Evolutionary conservation across 345 rosid species (phyloP).

Genomic region (Aquilaria sinensis): DNA sequence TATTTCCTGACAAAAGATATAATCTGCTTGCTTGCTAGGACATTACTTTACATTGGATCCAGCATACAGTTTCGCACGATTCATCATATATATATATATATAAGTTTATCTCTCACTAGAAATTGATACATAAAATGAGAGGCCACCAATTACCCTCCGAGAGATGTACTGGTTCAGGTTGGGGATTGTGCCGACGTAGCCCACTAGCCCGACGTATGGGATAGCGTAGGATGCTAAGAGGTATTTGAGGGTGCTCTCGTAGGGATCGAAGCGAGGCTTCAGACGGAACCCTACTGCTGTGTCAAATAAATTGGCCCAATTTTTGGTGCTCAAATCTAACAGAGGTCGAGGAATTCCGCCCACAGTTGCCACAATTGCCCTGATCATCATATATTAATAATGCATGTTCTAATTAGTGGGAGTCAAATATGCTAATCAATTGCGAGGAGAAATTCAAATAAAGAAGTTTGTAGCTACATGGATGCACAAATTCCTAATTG

Average conservation of each 20-base stretch:
- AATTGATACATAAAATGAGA: background rate
- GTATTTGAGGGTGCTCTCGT: conserved; percentile 39
- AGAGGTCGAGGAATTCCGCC: conserved; percentile 60
- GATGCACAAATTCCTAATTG: no score
- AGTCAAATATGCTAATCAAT: background rate
- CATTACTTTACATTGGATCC: no score
- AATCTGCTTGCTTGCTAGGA: no score
- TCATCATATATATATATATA: background rate
- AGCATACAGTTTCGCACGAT: no score
- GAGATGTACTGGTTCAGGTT: conserved; percentile 25
- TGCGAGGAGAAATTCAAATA: no score
- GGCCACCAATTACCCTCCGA: conserved; percentile 27
- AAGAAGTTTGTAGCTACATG: no score
- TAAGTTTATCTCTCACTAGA: conserved; percentile 1
- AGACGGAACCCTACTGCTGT: conserved; percentile 40
- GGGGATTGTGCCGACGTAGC: conserved; percentile 67
- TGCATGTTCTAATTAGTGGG: background rate
- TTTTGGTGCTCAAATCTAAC: conserved; percentile 35
- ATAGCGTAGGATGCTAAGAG: conserved; percentile 47
- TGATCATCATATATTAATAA: conserved; percentile 7
- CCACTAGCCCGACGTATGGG: conserved; percentile 67
- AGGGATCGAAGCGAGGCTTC: conserved; percentile 63
- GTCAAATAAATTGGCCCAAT: conserved; percentile 40
- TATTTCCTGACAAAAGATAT: background rate
- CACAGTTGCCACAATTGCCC: conserved; percentile 43